Percentiles rank a stretch among this genome's conserved stretches.
These are phyloP conservation scores for Nicotiana tomentosiformis DNA, from an alignment of 257 asterid genomes.

Conservation along the genomic window DNA sequence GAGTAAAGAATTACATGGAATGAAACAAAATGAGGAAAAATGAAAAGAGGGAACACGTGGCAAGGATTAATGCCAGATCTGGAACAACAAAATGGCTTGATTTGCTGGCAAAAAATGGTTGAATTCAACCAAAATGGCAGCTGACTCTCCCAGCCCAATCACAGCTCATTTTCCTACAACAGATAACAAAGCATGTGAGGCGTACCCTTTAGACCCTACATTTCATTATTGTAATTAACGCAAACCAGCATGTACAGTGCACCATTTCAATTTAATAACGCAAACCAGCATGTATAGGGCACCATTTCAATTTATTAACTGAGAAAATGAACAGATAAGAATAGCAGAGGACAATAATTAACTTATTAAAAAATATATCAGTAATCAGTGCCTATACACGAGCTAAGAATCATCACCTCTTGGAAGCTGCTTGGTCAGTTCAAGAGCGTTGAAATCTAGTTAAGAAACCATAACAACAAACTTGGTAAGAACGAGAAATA, in stretches of 20 bases:
- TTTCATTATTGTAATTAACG: slow-evolving; percentile 16
- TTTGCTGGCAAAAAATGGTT: slow-evolving; percentile 9
- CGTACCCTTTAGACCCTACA: slow-evolving; percentile 20
- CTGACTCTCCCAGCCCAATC: slow-evolving; percentile 27
- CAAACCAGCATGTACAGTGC: slow-evolving; percentile 18
- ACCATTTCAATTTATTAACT: not conserved
- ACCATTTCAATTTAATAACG: not conserved
- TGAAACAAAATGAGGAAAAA: slow-evolving; percentile 12
- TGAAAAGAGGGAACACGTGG: slow-evolving; percentile 25
- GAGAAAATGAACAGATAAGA: not conserved
- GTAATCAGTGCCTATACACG: not conserved
- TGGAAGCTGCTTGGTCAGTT: not conserved
- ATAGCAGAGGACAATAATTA: not conserved
- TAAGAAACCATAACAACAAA: not conserved
- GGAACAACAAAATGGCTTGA: slow-evolving; percentile 13
- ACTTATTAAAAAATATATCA: too few species aligned
- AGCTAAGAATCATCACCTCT: not conserved
- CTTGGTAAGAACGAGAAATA: slow-evolving; percentile 10
- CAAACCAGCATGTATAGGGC: slow-evolving; percentile 17
- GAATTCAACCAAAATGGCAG: slow-evolving; percentile 24
- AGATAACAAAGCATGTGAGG: slow-evolving; percentile 35
- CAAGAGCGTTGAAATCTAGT: not conserved
- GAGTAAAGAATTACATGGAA: not conserved
- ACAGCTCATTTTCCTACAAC: slow-evolving; percentile 38
- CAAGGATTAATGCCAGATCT: slow-evolving; percentile 25